phyloP scores from a whole-genome alignment of 352 stramenopile species.

The Phytophthora meadii region DNA sequence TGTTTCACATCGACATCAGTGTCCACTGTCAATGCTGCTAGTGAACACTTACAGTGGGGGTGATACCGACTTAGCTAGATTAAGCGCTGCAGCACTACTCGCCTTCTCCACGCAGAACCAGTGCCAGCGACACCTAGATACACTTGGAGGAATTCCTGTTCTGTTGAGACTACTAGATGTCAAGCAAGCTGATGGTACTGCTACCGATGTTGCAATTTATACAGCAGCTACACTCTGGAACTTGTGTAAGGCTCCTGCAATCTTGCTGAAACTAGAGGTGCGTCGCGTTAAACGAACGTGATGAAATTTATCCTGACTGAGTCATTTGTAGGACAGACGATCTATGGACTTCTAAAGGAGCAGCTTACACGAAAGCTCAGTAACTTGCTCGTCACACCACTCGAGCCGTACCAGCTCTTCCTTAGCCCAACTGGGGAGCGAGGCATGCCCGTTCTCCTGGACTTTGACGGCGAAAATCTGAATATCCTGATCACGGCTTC shows the following conservation, averaged over 20 bases:
- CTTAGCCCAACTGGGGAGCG: constrained; percentile 54
- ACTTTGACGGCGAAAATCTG: constrained; percentile 69
- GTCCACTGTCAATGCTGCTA: constrained; percentile 66
- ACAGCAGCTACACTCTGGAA: constrained; percentile 72
- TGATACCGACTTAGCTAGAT: constrained; percentile 43
- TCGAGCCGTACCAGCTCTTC: constrained; percentile 57
- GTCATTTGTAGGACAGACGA: constrained; percentile 42
- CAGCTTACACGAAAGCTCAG: constrained; percentile 59
- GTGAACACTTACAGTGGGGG: constrained; percentile 31
- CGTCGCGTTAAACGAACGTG: neutral
- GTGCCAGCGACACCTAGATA: constrained; percentile 75
- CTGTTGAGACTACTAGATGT: constrained; percentile 59
- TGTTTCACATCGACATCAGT: constrained; percentile 75
- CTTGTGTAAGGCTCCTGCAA: constrained; percentile 63
- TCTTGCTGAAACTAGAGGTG: constrained; percentile 79
- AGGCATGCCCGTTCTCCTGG: constrained; percentile 49
- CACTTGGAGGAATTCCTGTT: constrained; percentile 46
- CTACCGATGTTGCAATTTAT: constrained; percentile 55
- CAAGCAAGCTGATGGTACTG: constrained; percentile 16
- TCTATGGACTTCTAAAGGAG: constrained; percentile 70
- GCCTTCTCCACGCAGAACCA: constrained; percentile 76
- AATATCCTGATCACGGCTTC: constrained; percentile 61
- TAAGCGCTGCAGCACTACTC: constrained; percentile 62
- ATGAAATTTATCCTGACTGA: neutral
- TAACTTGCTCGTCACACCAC: constrained; percentile 54